These are phyloP conservation scores for Cercospora janseana DNA, from an alignment of 2,329 filamentous ascomycete genomes.

Conservation along the genomic window DNA sequence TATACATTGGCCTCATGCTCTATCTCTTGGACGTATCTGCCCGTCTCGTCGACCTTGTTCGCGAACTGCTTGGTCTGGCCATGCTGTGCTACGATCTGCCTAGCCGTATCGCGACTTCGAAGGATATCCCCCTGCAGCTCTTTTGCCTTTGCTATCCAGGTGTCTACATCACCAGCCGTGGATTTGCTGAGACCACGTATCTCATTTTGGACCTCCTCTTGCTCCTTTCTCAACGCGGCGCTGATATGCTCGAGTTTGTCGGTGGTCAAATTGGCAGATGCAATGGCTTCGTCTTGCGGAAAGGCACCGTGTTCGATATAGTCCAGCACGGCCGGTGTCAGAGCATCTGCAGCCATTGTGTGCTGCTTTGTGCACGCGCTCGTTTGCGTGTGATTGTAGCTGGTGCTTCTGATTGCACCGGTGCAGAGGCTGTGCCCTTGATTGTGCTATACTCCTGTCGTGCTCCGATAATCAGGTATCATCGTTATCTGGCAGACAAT, in stretches of 20 bases:
- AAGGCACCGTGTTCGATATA: conserved; percentile 60
- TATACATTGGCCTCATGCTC: conserved; percentile 61
- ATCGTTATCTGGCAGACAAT: no score
- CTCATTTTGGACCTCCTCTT: conserved; percentile 61
- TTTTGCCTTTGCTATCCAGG: conserved; percentile 83
- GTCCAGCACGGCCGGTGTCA: conserved; percentile 62
- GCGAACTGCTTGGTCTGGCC: conserved; percentile 66
- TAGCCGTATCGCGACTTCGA: conserved; percentile 72
- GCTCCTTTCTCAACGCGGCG: conserved; percentile 51
- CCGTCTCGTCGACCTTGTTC: conserved; percentile 61
- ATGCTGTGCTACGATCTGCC: conserved; percentile 75
- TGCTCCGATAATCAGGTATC: no score
- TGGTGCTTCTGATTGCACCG: no score
- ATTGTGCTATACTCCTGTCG: no score
- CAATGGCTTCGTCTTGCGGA: conserved; percentile 56
- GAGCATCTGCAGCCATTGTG: conserved; percentile 30
- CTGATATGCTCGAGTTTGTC: conserved; percentile 51
- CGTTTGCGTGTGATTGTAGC: no score
- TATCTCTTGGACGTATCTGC: conserved; percentile 55
- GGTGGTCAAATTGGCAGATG: conserved; percentile 53
- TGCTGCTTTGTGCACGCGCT: no score
- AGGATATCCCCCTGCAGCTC: conserved; percentile 82
- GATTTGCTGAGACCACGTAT: conserved; percentile 74
- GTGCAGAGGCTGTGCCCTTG: no score
- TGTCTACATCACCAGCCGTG: conserved; percentile 73